Evolutionary conservation across 164 flowering plant species (phyloP).

Genomic region (Dillenia suffruticosa): DNA sequence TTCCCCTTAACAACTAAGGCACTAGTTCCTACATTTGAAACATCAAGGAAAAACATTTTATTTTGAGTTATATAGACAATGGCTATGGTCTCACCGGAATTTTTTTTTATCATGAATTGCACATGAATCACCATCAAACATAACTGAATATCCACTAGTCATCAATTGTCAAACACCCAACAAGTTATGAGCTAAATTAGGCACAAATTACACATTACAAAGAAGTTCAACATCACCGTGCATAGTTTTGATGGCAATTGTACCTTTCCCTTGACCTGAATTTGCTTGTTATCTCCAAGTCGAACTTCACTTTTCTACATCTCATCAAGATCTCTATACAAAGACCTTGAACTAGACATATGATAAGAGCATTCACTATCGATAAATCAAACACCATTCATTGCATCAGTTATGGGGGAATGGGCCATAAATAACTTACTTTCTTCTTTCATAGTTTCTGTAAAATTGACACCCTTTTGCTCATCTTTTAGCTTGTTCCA

Average conservation of each 20-base stretch:
- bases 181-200: constrained; percentile 10
- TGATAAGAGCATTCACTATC: constrained; percentile 5
- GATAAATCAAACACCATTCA: neutral
- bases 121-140: constrained; percentile 1
- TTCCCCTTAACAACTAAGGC: constrained; percentile 8
- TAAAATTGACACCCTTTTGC: too few relatives aligned
- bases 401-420: neutral
- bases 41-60: constrained; percentile 9
- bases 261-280: too few relatives aligned
- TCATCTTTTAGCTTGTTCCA: too few relatives aligned
- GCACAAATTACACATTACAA: neutral
- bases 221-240: neutral
- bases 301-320: neutral
- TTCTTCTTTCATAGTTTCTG: neutral
- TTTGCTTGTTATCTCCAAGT: neutral
- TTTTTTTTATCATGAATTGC: constrained; percentile 6
- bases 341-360: constrained; percentile 4
- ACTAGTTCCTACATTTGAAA: neutral
- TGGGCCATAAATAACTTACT: constrained; percentile 3
- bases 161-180: too few relatives aligned
- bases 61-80: constrained; percentile 5
- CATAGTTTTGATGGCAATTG: too few relatives aligned
- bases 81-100: neutral
- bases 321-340: neutral
- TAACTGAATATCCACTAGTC: too few relatives aligned